These are phyloP conservation scores for Phlegmacium glaucopus DNA, from an alignment of 768 basidiomycete species.

Conservation along the genomic window DNA sequence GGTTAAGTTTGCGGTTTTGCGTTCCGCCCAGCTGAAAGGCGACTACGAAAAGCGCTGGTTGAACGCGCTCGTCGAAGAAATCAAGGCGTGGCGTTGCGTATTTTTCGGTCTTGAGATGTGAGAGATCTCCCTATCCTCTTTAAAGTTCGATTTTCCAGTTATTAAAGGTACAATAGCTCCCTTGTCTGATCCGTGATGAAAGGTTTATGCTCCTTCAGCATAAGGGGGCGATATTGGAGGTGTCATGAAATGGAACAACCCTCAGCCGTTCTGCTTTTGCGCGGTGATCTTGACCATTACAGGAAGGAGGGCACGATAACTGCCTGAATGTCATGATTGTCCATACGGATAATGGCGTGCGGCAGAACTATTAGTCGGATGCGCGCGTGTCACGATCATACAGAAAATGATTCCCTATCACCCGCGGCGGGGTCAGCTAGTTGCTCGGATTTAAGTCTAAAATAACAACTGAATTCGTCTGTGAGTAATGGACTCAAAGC, in stretches of 20 bases:
- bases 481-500: conserved; percentile 8
- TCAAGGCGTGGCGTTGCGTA: conserved; percentile 3
- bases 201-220: too few species aligned
- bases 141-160: too few species aligned
- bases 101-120: conserved; percentile 7
- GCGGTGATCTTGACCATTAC: conserved; percentile 18
- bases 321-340: conserved; percentile 6
- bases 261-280: conserved; percentile 8
- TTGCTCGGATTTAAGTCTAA: conserved; percentile 5
- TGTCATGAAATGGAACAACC: conserved; percentile 6
- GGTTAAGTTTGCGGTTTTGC: neutral
- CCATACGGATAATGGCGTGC: conserved; percentile 3
- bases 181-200: too few species aligned
- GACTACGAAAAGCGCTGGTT: neutral
- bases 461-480: conserved; percentile 19
- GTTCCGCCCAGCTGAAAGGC: neutral
- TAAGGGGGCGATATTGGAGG: conserved; percentile 10
- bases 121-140: too few species aligned
- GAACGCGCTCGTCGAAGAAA: neutral
- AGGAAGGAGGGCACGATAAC: conserved; percentile 12
- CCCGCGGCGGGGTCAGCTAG: neutral
- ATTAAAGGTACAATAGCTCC: neutral
- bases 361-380: conserved; percentile 9
- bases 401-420: conserved; percentile 20
- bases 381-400: conserved; percentile 20